Percentiles rank a stretch among this genome's conserved stretches.
phyloP scores from a whole-genome alignment of 1,139 yeast species.

The Geotrichum citri-aurantii region DNA sequence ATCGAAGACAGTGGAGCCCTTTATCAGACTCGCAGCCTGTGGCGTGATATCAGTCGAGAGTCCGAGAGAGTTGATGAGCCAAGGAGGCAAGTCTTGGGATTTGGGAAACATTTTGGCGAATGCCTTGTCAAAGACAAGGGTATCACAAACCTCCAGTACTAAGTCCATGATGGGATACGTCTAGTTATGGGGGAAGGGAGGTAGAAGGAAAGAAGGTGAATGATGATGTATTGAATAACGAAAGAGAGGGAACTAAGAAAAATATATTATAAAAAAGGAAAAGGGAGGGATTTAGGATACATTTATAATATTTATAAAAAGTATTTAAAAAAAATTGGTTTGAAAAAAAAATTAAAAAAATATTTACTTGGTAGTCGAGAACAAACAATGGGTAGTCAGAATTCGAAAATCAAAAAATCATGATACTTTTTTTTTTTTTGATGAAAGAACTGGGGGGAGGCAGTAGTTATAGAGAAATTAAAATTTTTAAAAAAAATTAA shows the following conservation, averaged over 20 bases:
- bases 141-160: constrained; percentile 73
- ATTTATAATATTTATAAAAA: background rate
- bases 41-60: background rate
- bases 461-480: too few relatives aligned
- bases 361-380: background rate
- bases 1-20: background rate
- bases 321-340: background rate
- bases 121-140: constrained; percentile 60
- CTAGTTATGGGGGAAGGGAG: too few relatives aligned
- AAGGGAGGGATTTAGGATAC: background rate
- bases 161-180: constrained; percentile 59
- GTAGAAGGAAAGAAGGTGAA: background rate
- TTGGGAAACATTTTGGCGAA: constrained; percentile 57
- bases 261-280: background rate
- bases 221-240: background rate
- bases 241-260: background rate
- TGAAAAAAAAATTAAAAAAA: background rate
- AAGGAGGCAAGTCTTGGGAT: constrained; percentile 8
- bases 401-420: background rate
- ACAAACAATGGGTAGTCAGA: background rate
- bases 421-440: background rate
- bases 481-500: too few relatives aligned
- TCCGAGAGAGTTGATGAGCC: constrained; percentile 11
- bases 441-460: too few relatives aligned
- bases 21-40: background rate